Evolutionary conservation across 441 rosid genomes (phyloP).

Genomic region (Erysimum cheiri): DNA sequence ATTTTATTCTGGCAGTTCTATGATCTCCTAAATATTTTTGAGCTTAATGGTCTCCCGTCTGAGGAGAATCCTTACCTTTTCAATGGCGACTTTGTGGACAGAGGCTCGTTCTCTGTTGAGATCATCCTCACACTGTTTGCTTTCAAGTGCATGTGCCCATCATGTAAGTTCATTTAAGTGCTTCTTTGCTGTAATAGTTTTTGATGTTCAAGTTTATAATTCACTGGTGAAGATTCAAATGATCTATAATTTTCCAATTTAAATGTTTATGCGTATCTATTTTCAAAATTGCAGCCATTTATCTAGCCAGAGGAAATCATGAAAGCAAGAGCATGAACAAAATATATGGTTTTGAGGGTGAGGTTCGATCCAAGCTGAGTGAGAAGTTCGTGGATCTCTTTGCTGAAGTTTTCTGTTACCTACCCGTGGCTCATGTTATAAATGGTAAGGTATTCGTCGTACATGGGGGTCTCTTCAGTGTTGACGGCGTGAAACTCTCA

Average conservation of each 20-base stretch:
- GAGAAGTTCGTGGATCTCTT: conserved; percentile 96
- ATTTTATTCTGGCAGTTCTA: conserved; percentile 75
- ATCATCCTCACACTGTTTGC: conserved; percentile 96
- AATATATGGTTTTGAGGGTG: conserved; percentile 98
- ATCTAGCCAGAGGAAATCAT: conserved; percentile 96
- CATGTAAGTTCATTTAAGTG: conserved; percentile 57
- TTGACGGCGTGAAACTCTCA: conserved; percentile 91
- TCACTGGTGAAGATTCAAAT: neutral
- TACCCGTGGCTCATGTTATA: conserved; percentile 93
- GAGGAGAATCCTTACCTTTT: conserved; percentile 96
- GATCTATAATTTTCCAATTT: neutral
- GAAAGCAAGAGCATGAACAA: conserved; percentile 99
- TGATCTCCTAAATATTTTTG: conserved; percentile 89
- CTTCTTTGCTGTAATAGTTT: neutral
- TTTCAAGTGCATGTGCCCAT: conserved; percentile 90
- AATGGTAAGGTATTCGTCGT: conserved; percentile 83
- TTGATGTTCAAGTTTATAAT: conserved; percentile 10
- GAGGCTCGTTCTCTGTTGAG: conserved; percentile 97
- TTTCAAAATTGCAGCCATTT: conserved; percentile 65
- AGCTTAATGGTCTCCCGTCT: conserved; percentile 96
- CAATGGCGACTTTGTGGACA: conserved; percentile 98
- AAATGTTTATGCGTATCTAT: conserved; percentile 1
- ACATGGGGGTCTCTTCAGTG: conserved; percentile 98
- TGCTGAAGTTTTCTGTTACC: conserved; percentile 94
- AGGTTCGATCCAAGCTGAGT: conserved; percentile 90